phyloP scores from a whole-genome alignment of 805 yeast species.

The Sugiyamaella chiloensis region DNA sequence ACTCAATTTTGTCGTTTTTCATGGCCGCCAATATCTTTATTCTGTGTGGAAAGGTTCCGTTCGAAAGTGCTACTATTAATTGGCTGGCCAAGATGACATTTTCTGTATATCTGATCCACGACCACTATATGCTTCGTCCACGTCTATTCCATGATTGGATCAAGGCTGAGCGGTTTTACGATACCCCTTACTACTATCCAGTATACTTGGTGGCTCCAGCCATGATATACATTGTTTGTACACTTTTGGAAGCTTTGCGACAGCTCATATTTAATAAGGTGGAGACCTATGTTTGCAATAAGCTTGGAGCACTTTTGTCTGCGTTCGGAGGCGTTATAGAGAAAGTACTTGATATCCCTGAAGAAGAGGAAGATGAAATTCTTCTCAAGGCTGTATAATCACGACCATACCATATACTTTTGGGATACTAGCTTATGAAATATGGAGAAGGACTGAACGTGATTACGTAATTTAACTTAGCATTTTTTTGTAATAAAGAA shows the following conservation, averaged over 20 bases:
- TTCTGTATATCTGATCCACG: slow-evolving; percentile 10
- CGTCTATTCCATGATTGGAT: neutral
- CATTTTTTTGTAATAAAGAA: too few relatives aligned
- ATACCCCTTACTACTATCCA: neutral
- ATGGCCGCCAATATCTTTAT: slow-evolving; percentile 2
- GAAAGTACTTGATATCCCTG: neutral
- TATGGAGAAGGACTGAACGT: too few relatives aligned
- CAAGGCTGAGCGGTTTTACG: neutral
- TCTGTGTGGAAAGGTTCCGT: neutral
- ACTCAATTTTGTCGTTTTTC: neutral
- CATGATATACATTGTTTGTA: neutral
- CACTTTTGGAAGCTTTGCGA: neutral
- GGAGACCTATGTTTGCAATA: slow-evolving; percentile 24
- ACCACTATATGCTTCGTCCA: neutral
- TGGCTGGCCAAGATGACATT: slow-evolving; percentile 4
- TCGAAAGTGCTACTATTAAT: slow-evolving; percentile 5
- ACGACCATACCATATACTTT: too few relatives aligned
- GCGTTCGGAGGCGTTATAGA: neutral
- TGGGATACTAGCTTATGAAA: too few relatives aligned
- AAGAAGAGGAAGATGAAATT: neutral
- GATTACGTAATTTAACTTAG: too few relatives aligned
- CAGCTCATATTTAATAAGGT: neutral
- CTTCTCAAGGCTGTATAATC: slow-evolving; percentile 5
- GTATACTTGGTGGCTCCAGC: slow-evolving; percentile 1
- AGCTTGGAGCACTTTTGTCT: neutral